These are phyloP conservation scores for Cercospora sesami DNA, from an alignment of 2,329 filamentous ascomycete genomes.

Conservation along the genomic window DNA sequence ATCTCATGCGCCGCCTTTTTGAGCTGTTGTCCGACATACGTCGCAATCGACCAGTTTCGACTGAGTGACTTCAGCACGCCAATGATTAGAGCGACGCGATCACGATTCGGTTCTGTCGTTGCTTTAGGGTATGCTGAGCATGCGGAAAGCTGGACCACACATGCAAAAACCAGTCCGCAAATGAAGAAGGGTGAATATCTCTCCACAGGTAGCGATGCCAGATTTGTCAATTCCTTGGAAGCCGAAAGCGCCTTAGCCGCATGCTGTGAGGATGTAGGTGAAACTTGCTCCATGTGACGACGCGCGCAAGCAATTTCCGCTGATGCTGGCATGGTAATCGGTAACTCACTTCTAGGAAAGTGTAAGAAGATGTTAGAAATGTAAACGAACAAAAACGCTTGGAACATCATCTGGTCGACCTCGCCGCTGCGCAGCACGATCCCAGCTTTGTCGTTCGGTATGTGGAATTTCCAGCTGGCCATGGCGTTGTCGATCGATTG, in stretches of 20 bases:
- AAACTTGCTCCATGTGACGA: constrained; percentile 48
- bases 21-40: constrained; percentile 69
- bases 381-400: constrained; percentile 77
- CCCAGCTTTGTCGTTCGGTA: constrained; percentile 71
- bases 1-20: constrained; percentile 72
- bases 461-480: constrained; percentile 75
- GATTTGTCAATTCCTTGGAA: constrained; percentile 72
- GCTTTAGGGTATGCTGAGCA: constrained; percentile 63
- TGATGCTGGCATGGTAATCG: constrained; percentile 57
- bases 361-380: constrained; percentile 70
- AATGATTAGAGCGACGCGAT: constrained; percentile 69
- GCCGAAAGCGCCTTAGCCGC: constrained; percentile 78
- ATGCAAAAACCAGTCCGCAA: constrained; percentile 74
- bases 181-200: constrained; percentile 83
- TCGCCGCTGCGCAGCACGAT: constrained; percentile 68
- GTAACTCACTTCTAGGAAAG: constrained; percentile 74
- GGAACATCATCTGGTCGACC: constrained; percentile 88
- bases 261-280: constrained; percentile 56
- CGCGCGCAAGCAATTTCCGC: constrained; percentile 47
- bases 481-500: constrained; percentile 61
- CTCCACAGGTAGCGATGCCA: constrained; percentile 71
- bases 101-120: constrained; percentile 69
- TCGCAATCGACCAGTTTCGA: constrained; percentile 71
- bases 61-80: constrained; percentile 70
- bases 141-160: constrained; percentile 77